Base-by-base conservation (phyloP, 306 rosid genomes). In the Carpinus viminea region DNA sequence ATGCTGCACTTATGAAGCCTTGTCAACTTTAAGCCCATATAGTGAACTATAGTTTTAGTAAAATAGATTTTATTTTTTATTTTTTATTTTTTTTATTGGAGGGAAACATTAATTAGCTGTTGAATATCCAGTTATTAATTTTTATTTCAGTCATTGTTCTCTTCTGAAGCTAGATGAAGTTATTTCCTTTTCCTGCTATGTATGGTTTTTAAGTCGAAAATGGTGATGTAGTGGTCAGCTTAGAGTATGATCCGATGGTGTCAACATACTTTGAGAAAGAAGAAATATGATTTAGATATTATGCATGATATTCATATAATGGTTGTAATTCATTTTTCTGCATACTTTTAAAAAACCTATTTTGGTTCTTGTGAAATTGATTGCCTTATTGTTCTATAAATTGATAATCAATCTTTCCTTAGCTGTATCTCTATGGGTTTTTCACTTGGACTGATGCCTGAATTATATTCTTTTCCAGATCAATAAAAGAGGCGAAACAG, bases 401-500 rank as follows among this genome's bases (percentile, higher is more conserved):
- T 36, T 34, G 76, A 50, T 57, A 10, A 18, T 75, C 36, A 65
- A 61, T 55, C 20, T 11, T 59, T 66, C 41, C 16, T 41, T 41
- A 41, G 46, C 31, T 47, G 48, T 68, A 18, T 68, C 21, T 68
- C 28, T 68, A 68, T 10, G 2, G 72, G 16, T 3, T 9, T 10
- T n/a, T 68, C 28, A 18, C 50, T 41, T 18, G 72, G 57, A 72
- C 56, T 54, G 34, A 73, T 56, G 69, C 20, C 45, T 81, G 24
- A 45, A 76, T 38, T 74, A 45, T 76, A 12, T 78, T 70, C 24
- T 60, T 26, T 77, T 54, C 20, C 84, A 95, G 99, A 93, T 93
- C 68, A 91, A 81, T 38, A 91, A 95, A 86, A 89, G 99, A 54
- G 98, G 99, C 18, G 99, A 96, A 8, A 47, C 92, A 0, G 98